phyloP scores from a whole-genome alignment of 1,139 yeast species.

The Taphrina betulina region DNA sequence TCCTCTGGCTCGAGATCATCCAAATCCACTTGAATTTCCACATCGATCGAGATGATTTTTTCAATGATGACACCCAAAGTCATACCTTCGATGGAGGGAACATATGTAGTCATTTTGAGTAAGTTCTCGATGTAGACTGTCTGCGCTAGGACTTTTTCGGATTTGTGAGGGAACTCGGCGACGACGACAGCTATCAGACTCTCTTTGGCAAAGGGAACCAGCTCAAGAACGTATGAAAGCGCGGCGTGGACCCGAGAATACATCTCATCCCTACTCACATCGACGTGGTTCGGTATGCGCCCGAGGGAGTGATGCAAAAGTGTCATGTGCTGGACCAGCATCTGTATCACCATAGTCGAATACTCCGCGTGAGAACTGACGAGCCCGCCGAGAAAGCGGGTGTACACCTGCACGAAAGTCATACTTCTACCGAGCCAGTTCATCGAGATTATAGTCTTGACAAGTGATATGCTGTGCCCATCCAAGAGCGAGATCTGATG shows the following conservation, averaged over 20 bases:
- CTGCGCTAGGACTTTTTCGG: conserved; percentile 31
- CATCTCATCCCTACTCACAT: conserved; percentile 16
- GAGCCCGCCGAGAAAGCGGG: conserved; percentile 34
- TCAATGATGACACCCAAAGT: conserved; percentile 35
- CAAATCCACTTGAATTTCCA: conserved; percentile 33
- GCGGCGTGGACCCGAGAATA: conserved; percentile 36
- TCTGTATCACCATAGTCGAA: conserved; percentile 32
- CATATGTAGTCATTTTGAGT: conserved; percentile 32
- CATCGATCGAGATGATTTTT: conserved; percentile 36
- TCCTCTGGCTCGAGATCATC: conserved; percentile 34
- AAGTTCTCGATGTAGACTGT: conserved; percentile 34
- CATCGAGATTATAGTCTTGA: conserved; percentile 30
- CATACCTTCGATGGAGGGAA: conserved; percentile 34
- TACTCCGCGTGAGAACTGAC: conserved; percentile 36
- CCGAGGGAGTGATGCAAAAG: conserved; percentile 21
- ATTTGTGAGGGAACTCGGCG: conserved; percentile 36
- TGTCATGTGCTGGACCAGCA: conserved; percentile 34
- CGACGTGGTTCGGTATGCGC: conserved; percentile 24
- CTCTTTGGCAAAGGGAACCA: conserved; percentile 36
- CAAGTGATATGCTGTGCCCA: conserved; percentile 8
- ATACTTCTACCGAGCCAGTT: conserved; percentile 33
- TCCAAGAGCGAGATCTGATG: conserved; percentile 34
- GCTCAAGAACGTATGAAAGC: conserved; percentile 33
- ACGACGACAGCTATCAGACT: conserved; percentile 27
- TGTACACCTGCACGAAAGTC: conserved; percentile 33